A percentile compares a stretch with the other conserved stretches of the same genome.
phyloP scores from a whole-genome alignment of 176 grass and related monocot species.

The Panicum miliaceum region DNA sequence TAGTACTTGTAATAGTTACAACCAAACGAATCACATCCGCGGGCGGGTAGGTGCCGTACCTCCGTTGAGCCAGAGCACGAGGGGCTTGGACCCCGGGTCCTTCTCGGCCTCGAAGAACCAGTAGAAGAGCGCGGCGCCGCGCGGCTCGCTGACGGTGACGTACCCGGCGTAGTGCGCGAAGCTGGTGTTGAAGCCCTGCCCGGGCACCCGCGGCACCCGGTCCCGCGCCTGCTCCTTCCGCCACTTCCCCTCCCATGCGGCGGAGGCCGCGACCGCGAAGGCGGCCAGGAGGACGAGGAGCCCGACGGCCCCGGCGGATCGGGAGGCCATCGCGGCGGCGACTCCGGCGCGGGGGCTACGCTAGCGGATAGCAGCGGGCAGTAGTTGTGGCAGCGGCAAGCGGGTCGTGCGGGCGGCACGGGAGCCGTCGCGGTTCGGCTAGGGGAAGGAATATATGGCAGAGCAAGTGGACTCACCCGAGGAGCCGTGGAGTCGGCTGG shows the following conservation, averaged over 20 bases:
- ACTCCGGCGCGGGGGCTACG: background rate
- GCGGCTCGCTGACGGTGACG: conserved; percentile 73
- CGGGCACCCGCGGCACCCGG: conserved; percentile 62
- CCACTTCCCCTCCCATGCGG: background rate
- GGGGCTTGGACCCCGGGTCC: conserved; percentile 78
- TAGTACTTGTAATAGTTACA: background rate
- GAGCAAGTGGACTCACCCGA: too few relatives aligned
- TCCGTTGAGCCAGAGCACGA: conserved; percentile 96
- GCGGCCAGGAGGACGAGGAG: conserved; percentile 6
- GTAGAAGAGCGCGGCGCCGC: conserved; percentile 87
- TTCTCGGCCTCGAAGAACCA: conserved; percentile 93
- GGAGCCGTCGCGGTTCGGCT: background rate
- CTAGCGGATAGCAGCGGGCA: background rate
- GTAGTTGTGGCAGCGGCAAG: too few relatives aligned
- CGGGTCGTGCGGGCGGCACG: background rate
- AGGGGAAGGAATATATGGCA: background rate
- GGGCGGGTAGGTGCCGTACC: conserved; percentile 39
- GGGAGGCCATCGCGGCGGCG: conserved; percentile 15
- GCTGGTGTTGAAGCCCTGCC: conserved; percentile 75
- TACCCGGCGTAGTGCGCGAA: conserved; percentile 94
- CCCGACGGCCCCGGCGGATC: background rate
- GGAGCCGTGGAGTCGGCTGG: too few relatives aligned
- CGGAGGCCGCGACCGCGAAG: background rate
- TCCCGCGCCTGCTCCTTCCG: conserved; percentile 63
- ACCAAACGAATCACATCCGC: too few relatives aligned